These are phyloP conservation scores for Persicaria maculosa DNA, from an alignment of 148 eudicot genomes.

Conservation along the genomic window DNA sequence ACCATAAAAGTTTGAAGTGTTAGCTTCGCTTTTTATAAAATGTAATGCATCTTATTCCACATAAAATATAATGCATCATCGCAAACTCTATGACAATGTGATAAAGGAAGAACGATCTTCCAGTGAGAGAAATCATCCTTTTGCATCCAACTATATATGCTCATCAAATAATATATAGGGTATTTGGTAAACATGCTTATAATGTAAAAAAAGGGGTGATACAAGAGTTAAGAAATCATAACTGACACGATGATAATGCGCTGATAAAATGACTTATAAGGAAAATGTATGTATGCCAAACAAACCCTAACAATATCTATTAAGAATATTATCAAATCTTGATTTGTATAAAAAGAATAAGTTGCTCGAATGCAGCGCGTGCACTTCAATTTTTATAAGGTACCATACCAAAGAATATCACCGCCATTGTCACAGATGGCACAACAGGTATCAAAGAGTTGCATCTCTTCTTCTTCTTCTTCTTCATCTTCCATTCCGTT, in stretches of 20 bases:
- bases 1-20: background rate
- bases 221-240: too few relatives aligned
- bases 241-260: too few relatives aligned
- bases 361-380: background rate
- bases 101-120: background rate
- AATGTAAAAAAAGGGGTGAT: too few relatives aligned
- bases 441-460: conserved; percentile 60
- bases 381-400: too few relatives aligned
- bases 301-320: too few relatives aligned
- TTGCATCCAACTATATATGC: background rate
- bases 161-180: background rate
- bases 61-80: background rate
- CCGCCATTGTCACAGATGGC: conserved; percentile 87
- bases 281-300: too few relatives aligned
- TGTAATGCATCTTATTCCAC: background rate
- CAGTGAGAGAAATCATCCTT: background rate
- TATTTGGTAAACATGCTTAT: too few relatives aligned
- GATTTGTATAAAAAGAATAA: background rate
- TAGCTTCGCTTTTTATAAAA: background rate
- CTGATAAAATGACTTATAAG: too few relatives aligned
- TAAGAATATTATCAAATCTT: too few relatives aligned
- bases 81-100: background rate
- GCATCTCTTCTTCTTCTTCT: conserved; percentile 20
- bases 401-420: conserved; percentile 53
- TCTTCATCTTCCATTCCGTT: conserved; percentile 8